These are phyloP conservation scores for Clarireedia homoeocarpa DNA, from an alignment of 2,329 filamentous ascomycete species.

Conservation along the genomic window DNA sequence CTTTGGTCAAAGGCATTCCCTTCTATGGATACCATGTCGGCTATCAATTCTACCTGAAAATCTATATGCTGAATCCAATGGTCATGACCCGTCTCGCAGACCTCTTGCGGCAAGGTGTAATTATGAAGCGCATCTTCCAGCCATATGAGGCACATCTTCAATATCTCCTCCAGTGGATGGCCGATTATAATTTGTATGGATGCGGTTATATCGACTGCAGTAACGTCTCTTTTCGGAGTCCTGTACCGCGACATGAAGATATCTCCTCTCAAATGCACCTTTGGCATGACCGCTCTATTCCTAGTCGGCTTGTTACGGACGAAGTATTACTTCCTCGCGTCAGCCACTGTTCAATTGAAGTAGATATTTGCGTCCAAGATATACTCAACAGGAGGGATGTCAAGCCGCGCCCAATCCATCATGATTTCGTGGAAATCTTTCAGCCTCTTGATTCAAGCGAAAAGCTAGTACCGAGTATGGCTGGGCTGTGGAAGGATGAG, in stretches of 20 bases:
- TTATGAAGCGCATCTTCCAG: conserved; percentile 78
- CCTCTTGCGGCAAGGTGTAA: conserved; percentile 76
- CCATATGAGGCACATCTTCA: conserved; percentile 92
- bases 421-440: conserved; percentile 72
- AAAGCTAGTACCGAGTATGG: conserved; percentile 91
- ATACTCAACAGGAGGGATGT: conserved; percentile 78
- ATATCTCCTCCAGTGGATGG: conserved; percentile 94
- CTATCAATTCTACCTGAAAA: conserved; percentile 84
- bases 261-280: conserved; percentile 52
- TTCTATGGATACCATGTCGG: conserved; percentile 97
- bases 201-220: conserved; percentile 76
- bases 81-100: conserved; percentile 85
- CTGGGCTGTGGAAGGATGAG: conserved; percentile 86
- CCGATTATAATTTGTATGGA: conserved; percentile 94
- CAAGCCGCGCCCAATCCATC: conserved; percentile 69
- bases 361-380: conserved; percentile 82
- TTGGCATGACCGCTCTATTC: conserved; percentile 75
- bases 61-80: conserved; percentile 84
- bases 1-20: conserved; percentile 83
- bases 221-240: conserved; percentile 64
- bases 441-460: conserved; percentile 56
- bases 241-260: conserved; percentile 63
- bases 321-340: conserved; percentile 60
- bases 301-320: conserved; percentile 49
- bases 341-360: conserved; percentile 83